Percentiles rank a stretch among this genome's conserved stretches.
Conservation (phyloP, 202 grass and related monocot genomes). For the Cymbopogon flexuosus region DNA sequence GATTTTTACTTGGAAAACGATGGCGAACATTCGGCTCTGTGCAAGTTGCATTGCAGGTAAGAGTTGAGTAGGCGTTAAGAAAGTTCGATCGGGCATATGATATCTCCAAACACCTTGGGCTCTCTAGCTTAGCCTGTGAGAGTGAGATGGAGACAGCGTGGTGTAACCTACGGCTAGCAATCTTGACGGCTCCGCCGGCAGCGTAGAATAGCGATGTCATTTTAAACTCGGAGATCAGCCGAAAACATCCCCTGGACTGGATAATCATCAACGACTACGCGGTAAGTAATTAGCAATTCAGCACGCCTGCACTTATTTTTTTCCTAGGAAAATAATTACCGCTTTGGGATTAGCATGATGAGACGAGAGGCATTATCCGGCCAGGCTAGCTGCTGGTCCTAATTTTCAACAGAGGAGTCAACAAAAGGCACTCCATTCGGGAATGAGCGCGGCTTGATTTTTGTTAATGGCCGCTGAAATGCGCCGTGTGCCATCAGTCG, state of each 20-base stretch:
- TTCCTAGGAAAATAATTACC: background rate
- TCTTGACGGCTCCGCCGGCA: constrained; percentile 15
- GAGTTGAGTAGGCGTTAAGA: background rate
- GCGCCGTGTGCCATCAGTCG: too few species aligned
- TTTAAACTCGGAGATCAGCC: background rate
- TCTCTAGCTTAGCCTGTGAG: background rate
- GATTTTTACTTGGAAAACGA: constrained; percentile 27
- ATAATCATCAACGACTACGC: background rate
- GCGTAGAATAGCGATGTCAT: background rate
- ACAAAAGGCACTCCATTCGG: background rate
- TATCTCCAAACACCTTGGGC: background rate
- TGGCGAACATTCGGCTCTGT: background rate
- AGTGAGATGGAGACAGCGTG: background rate
- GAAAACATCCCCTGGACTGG: background rate
- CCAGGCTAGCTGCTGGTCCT: background rate
- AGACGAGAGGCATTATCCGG: background rate
- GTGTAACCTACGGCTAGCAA: background rate
- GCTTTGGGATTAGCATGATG: background rate
- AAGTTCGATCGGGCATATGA: background rate
- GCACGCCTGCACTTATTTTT: background rate
- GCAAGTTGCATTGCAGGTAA: too few species aligned
- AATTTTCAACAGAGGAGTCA: background rate
- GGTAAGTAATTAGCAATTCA: background rate
- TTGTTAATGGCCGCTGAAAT: too few species aligned
- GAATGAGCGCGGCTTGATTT: too few species aligned